Base-by-base conservation (phyloP, 2,329 filamentous ascomycete genomes). In the Cercospora sp. region DNA sequence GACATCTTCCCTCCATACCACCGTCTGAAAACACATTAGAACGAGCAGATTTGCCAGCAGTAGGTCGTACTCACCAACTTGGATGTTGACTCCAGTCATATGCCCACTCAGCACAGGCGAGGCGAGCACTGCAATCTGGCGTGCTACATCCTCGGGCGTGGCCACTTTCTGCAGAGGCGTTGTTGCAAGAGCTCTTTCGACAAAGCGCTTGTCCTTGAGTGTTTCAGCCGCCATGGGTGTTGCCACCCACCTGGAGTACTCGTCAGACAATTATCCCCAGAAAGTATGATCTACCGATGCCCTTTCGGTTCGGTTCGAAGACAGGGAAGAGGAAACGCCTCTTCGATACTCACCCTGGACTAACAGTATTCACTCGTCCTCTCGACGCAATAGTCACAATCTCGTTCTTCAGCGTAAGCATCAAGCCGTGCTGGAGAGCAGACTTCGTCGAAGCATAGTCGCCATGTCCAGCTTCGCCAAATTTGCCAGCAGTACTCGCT, bases 401-500 rank as follows among this genome's bases (percentile, higher is more conserved):
- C 63, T 78, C 76, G 53, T 77, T 78, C 71, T 78, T 78, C 18
- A 77, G 66, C 21, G 75, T 74, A 0, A 73, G 74, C 12, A 70
- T 71, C 18, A 78, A 55, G 4, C 76, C 76, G 55, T 77, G 75
- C 75, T 76, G 76, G 12, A 78, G 60, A 8, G 74, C 75, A 8
- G 75, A 68, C 63, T 78, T 78, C 1, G 69, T 59, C 1, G 73
- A 70, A 12, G 75, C 69, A 61, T 78, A 78, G 67, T 78, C 76
- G 30, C 73, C 76, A 51, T 78, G 76, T 18, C 69, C 66, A 18
- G 75, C 75, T 61, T 77, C 75, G 60, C 76, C 75, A 57, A 77
- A 77, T 67, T 78, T 78, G 24, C 76, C 75, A 5, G 76, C 75
- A n/a, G 76, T 78, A n/a, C 71, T 73, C 58, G 75, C 76, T 18